Percentiles rank a stretch among this genome's conserved stretches.
phyloP scores from a whole-genome alignment of 768 basidiomycete genomes.

The Lentinula guzmanii region DNA sequence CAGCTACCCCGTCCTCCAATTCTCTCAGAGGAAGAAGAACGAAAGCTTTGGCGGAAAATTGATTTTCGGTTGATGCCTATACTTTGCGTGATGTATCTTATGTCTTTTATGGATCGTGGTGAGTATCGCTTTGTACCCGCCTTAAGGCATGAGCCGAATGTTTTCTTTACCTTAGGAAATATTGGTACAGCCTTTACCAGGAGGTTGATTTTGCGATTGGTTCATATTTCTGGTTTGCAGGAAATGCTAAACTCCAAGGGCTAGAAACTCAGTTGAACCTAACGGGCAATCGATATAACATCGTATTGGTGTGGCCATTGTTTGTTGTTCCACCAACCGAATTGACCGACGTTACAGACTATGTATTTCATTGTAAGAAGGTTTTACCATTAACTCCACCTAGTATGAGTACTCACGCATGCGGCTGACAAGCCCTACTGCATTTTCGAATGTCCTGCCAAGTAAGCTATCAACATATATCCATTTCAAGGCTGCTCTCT shows the following conservation, averaged over 20 bases:
- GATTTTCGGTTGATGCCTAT: constrained; percentile 55
- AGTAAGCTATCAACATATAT: constrained; percentile 32
- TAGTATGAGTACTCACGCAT: background rate
- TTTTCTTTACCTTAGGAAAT: constrained; percentile 33
- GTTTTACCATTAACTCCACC: background rate
- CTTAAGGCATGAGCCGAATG: background rate
- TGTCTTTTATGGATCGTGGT: constrained; percentile 64
- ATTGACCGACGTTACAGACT: constrained; percentile 31
- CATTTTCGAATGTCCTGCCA: constrained; percentile 65
- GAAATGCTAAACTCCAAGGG: constrained; percentile 66
- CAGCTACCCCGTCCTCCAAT: constrained; percentile 24
- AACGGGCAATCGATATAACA: constrained; percentile 56
- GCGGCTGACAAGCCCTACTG: constrained; percentile 42
- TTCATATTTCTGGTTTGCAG: constrained; percentile 20
- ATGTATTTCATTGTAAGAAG: constrained; percentile 63
- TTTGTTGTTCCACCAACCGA: background rate
- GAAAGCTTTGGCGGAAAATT: constrained; percentile 50
- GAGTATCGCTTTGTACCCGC: constrained; percentile 6
- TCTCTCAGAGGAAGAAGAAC: constrained; percentile 44
- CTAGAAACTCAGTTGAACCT: constrained; percentile 49
- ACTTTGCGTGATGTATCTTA: constrained; percentile 51
- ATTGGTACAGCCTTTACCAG: constrained; percentile 33
- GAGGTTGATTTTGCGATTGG: background rate
- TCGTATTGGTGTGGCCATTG: constrained; percentile 44
- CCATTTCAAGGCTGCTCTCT: background rate